Percentiles rank a stretch among this genome's conserved stretches.
Evolutionary conservation across 2,329 filamentous ascomycete species (phyloP).

Genomic region (Colletotrichum musicola): DNA sequence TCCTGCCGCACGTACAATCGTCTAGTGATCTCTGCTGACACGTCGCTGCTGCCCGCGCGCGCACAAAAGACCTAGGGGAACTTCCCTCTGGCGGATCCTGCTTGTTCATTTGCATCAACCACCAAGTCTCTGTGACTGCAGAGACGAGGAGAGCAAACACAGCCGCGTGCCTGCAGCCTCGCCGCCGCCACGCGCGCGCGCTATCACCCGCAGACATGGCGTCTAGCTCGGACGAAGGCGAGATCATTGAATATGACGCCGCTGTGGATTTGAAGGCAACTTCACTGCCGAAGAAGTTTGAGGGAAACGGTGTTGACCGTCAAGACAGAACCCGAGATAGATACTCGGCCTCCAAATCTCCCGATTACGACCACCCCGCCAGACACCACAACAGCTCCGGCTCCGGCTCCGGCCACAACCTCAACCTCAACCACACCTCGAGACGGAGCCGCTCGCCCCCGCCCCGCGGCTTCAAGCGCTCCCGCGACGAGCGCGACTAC

Average conservation of each 20-base stretch:
- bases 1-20: conserved; percentile 35
- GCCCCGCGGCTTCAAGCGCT: conserved; percentile 75
- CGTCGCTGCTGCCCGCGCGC: conserved; percentile 35
- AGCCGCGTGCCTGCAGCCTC: neutral
- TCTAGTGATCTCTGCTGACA: conserved; percentile 40
- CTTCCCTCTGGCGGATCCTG: conserved; percentile 38
- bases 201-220: conserved; percentile 38
- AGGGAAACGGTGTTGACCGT: conserved; percentile 91
- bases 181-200: neutral
- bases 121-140: no score
- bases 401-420: neutral
- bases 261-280: conserved; percentile 81
- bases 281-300: conserved; percentile 80
- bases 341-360: conserved; percentile 67
- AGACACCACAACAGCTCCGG: conserved; percentile 44
- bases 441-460: conserved; percentile 61
- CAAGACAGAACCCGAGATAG: conserved; percentile 82
- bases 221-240: conserved; percentile 85
- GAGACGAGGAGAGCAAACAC: neutral
- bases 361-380: conserved; percentile 62
- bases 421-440: conserved; percentile 46
- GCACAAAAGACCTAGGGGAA: conserved; percentile 39
- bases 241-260: conserved; percentile 80
- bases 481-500: conserved; percentile 72
- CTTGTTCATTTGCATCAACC: conserved; percentile 4